These are phyloP conservation scores for Claviceps africana DNA, from an alignment of 2,329 filamentous ascomycete genomes.

Conservation along the genomic window DNA sequence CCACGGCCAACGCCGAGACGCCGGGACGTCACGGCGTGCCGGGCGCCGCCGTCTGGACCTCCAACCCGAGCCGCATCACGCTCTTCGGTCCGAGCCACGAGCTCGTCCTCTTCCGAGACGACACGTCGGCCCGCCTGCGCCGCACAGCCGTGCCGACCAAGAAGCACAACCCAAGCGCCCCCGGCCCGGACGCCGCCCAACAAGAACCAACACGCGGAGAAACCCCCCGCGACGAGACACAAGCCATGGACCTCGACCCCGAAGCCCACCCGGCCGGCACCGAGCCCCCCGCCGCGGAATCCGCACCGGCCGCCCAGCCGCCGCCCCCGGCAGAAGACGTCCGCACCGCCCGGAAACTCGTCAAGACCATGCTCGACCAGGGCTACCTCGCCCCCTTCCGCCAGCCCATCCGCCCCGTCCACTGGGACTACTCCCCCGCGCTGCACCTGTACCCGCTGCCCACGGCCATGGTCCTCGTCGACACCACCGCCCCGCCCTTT, in stretches of 20 bases:
- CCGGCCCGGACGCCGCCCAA: conserved; percentile 15
- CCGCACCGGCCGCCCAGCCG: conserved; percentile 1
- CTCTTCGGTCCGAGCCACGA: conserved; percentile 84
- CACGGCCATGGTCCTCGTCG: conserved; percentile 68
- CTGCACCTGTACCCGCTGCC: conserved; percentile 81
- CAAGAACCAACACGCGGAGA: conserved; percentile 10
- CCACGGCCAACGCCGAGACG: conserved; percentile 58
- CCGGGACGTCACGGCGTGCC: conserved; percentile 32
- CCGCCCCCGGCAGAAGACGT: conserved; percentile 29
- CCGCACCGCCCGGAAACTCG: conserved; percentile 57
- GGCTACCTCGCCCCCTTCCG: conserved; percentile 80
- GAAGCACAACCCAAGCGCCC: conserved; percentile 24
- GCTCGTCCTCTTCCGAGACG: conserved; percentile 74
- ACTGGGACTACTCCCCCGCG: conserved; percentile 74
- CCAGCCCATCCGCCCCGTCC: conserved; percentile 60
- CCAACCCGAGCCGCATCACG: conserved; percentile 68
- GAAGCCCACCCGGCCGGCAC: conserved; percentile 27
- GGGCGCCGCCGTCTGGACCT: conserved; percentile 65
- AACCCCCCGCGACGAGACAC: conserved; percentile 8
- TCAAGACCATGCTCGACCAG: conserved; percentile 86
- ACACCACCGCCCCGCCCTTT: conserved; percentile 69
- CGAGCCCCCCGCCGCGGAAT: conserved; percentile 7
- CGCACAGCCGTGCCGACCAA: conserved; percentile 63
- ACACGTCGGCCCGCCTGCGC: conserved; percentile 66
- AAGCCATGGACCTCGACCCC: conserved; percentile 22